Evolutionary conservation across 2,329 filamentous ascomycete species (phyloP), one percentile per base, ranked within the genome.

Genomic region (Pyricularia grisea): DNA sequence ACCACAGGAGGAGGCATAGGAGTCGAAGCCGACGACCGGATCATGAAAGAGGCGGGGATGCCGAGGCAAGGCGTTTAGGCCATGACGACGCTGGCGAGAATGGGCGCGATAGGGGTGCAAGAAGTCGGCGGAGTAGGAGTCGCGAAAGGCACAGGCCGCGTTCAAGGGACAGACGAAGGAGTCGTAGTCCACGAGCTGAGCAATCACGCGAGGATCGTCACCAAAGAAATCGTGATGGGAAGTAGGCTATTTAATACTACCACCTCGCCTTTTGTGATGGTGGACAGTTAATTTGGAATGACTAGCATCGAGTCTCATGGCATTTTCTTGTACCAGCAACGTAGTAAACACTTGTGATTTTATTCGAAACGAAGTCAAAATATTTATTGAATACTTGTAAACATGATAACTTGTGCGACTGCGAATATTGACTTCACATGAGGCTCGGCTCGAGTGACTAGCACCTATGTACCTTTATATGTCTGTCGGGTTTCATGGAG

Each of bases 171-270:
- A 67, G 67, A 61, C 67, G 68, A 55, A 68, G 71, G 25, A 78
- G 76, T 50, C 73, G 77, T 33, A 76, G 76, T 67, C 73, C 73
- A 14, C 76, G 74, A 28, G 71, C 73, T 61, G 73, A 74, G 33
- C 70, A 67, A 4, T 70, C 70, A 12, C 50, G 28, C n/a, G 66
- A 67, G 14, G 31, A 30, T 20, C 65, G 27, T 28, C 63, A 50
- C 10, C 55, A 30, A 28, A 50, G 66, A 31, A 20, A 20, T 14
- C 20, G 17, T 58, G 50, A 25, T 23, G 25, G 69, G 73, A 67
- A 73, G 71, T 27, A 61, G 23, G n/a, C 23, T 3, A 28, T 14
- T 25, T 60, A 42, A 17, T 9, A 42, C 17, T 55, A n/a, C 42
- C 20, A n/a, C 6, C 17, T n/a, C 20, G 10, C 42, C 20, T 55